Conservation (phyloP, 2,329 filamentous ascomycete species). For the Colletotrichum sp. region DNA sequence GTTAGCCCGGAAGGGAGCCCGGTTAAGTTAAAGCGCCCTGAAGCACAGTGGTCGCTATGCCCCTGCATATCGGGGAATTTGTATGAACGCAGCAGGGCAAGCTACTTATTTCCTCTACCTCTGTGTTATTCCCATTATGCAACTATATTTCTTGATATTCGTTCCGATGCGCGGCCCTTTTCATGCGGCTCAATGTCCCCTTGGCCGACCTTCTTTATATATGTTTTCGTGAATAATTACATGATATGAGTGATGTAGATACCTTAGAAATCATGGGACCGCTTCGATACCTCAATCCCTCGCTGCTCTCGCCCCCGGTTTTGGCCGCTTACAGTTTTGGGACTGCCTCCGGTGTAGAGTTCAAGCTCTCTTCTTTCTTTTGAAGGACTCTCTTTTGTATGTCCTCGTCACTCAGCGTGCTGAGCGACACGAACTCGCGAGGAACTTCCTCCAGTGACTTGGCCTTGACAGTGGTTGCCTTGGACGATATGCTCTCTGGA, state of each 20-base stretch:
- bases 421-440: constrained; percentile 48
- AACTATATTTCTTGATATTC: background rate
- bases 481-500: constrained; percentile 37
- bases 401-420: constrained; percentile 47
- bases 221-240: background rate
- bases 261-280: background rate
- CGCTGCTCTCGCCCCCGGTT: background rate
- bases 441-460: constrained; percentile 55
- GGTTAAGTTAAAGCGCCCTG: background rate
- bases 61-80: background rate
- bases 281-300: background rate
- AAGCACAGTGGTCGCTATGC: background rate
- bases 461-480: constrained; percentile 52
- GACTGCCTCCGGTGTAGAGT: constrained; percentile 23
- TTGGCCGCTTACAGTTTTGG: constrained; percentile 33
- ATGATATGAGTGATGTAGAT: background rate
- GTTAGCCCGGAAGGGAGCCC: background rate
- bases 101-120: background rate
- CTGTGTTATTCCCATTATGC: background rate
- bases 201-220: background rate
- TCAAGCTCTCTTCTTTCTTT: constrained; percentile 24
- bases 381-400: constrained; percentile 43
- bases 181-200: background rate
- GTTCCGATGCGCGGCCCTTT: background rate
- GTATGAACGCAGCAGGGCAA: background rate